These are phyloP conservation scores for Zostera marina DNA, from an alignment of 116 monocot species.

Conservation along the genomic window DNA sequence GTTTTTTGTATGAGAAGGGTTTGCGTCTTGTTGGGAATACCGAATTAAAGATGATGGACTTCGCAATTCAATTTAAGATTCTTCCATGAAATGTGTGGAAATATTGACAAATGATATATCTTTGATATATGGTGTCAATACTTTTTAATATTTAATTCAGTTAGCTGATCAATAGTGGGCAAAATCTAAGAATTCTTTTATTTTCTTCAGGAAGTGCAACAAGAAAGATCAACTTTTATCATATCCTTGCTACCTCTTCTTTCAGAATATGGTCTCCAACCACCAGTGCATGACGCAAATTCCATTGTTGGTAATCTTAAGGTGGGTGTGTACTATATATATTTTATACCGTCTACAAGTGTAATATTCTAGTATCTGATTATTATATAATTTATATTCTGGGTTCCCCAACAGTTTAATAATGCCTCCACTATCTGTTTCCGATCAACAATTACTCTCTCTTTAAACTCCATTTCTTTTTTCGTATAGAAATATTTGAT, in stretches of 20 bases:
- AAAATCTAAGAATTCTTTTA: not conserved
- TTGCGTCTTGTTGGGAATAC: too few relatives aligned
- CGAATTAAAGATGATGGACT: too few relatives aligned
- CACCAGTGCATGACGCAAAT: conserved; percentile 64
- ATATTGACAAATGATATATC: not conserved
- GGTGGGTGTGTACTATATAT: conserved; percentile 3
- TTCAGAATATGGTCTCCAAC: conserved; percentile 72
- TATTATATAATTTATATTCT: not conserved
- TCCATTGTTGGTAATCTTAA: conserved; percentile 81
- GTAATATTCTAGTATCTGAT: not conserved
- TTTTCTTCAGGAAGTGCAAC: conserved; percentile 61
- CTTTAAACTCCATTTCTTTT: too few relatives aligned
- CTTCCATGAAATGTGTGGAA: not conserved
- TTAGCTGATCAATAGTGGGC: not conserved
- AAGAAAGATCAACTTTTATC: conserved; percentile 76
- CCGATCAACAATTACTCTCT: too few relatives aligned
- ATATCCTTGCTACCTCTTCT: conserved; percentile 88
- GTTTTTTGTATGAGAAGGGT: too few relatives aligned
- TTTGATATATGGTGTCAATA: not conserved
- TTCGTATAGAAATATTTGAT: too few relatives aligned
- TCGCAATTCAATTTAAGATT: too few relatives aligned
- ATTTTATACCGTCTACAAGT: not conserved
- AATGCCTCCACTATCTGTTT: too few relatives aligned
- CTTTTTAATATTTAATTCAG: not conserved
- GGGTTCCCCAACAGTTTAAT: too few relatives aligned